Conservation (phyloP, 352 stramenopile species). For the Pythium dissimile region DNA sequence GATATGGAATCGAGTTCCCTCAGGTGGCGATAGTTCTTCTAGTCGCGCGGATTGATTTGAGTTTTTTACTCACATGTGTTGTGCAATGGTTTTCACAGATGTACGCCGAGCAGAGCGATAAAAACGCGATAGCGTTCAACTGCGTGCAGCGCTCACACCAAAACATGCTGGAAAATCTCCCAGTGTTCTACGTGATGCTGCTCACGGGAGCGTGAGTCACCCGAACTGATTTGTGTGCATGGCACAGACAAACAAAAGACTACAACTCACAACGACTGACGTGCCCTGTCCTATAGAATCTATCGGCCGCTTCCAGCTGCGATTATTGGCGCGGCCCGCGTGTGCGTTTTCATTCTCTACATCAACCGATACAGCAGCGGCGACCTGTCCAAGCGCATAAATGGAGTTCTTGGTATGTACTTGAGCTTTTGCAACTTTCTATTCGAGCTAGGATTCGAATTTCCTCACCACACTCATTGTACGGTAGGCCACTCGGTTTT, state of each 20-base stretch:
- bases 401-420: constrained; percentile 47
- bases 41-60: too few relatives aligned
- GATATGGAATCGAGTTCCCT: constrained; percentile 56
- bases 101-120: constrained; percentile 85
- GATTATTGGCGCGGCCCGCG: constrained; percentile 48
- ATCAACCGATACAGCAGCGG: constrained; percentile 58
- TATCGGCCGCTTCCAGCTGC: constrained; percentile 54
- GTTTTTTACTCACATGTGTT: not conserved
- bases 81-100: constrained; percentile 32
- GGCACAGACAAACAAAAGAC: too few relatives aligned
- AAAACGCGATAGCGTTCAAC: constrained; percentile 89
- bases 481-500: constrained; percentile 33
- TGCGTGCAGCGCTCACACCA: constrained; percentile 91
- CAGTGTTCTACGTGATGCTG: constrained; percentile 51
- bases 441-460: not conserved
- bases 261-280: too few relatives aligned
- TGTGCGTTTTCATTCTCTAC: constrained; percentile 63
- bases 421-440: not conserved
- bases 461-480: not conserved
- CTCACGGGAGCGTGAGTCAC: constrained; percentile 49
- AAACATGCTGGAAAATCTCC: constrained; percentile 88
- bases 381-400: constrained; percentile 52
- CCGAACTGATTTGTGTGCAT: not conserved
- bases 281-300: too few relatives aligned
- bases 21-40: too few relatives aligned